These are phyloP conservation scores for Calonectria henricotiae DNA, from an alignment of 2,329 filamentous ascomycete species.

Conservation along the genomic window DNA sequence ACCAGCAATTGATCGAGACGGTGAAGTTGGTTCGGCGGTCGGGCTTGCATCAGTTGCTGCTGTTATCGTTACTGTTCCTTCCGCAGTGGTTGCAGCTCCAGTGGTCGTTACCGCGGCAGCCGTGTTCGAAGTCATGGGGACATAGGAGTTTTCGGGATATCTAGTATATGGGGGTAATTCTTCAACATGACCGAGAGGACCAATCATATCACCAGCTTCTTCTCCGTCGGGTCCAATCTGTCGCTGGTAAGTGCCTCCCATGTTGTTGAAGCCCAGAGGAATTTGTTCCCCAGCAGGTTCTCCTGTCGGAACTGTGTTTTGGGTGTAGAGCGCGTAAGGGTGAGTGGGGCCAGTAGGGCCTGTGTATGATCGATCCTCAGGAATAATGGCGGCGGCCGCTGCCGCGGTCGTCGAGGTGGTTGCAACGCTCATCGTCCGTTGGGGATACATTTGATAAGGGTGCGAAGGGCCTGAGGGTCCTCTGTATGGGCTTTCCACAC, in stretches of 20 bases:
- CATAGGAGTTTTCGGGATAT: slow-evolving; percentile 84
- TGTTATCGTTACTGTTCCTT: neutral
- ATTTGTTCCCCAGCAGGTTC: slow-evolving; percentile 69
- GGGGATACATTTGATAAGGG: slow-evolving; percentile 88
- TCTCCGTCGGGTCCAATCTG: slow-evolving; percentile 86
- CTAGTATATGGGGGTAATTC: slow-evolving; percentile 92
- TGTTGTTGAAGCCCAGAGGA: slow-evolving; percentile 83
- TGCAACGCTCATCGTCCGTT: slow-evolving; percentile 79
- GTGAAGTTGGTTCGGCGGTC: slow-evolving; percentile 35
- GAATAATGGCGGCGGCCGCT: slow-evolving; percentile 68
- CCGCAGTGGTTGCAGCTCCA: slow-evolving; percentile 27
- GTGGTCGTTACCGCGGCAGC: slow-evolving; percentile 31
- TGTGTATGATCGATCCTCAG: slow-evolving; percentile 65
- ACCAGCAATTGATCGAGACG: slow-evolving; percentile 63
- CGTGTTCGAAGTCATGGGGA: slow-evolving; percentile 45
- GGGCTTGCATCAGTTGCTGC: slow-evolving; percentile 15
- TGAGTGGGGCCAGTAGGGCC: slow-evolving; percentile 81
- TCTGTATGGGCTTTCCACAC: slow-evolving; percentile 76
- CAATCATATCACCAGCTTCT: slow-evolving; percentile 89
- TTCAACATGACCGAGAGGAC: slow-evolving; percentile 90
- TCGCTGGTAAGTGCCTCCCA: slow-evolving; percentile 78
- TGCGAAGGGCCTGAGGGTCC: slow-evolving; percentile 84
- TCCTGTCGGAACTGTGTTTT: slow-evolving; percentile 75
- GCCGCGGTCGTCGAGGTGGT: slow-evolving; percentile 81
- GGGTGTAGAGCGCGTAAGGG: slow-evolving; percentile 89